phyloP scores from a whole-genome alignment of 306 rosid genomes.

The Casuarina glauca region DNA sequence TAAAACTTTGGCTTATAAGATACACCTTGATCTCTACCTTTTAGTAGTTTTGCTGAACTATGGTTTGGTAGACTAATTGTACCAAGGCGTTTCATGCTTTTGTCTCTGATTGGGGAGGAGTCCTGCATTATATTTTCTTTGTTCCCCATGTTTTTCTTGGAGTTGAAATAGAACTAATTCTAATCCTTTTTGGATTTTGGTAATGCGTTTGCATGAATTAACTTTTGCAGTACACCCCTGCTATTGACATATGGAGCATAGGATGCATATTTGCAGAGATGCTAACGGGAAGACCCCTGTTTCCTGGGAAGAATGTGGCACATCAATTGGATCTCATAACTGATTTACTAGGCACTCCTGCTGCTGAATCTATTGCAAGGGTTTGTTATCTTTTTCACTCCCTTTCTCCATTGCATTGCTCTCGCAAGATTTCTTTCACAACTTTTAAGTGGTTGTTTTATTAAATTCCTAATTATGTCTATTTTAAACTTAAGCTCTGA shows the following conservation, averaged over 20 bases:
- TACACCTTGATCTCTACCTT: not conserved
- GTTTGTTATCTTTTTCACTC: conserved; percentile 31
- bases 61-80: not conserved
- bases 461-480: not conserved
- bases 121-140: not conserved
- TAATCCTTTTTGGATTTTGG: conserved; percentile 5
- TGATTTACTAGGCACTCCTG: conserved; percentile 64
- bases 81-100: not conserved
- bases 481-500: conserved; percentile 10
- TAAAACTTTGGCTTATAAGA: not conserved
- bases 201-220: conserved; percentile 2
- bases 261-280: conserved; percentile 76
- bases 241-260: conserved; percentile 72
- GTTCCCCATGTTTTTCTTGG: not conserved
- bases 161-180: not conserved
- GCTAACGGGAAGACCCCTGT: conserved; percentile 58
- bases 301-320: conserved; percentile 65
- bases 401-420: not conserved
- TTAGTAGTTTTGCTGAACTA: not conserved
- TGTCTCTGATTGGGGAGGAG: not conserved
- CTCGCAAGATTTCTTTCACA: not conserved
- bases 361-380: conserved; percentile 50
- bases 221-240: conserved; percentile 64
- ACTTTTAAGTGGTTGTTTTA: not conserved
- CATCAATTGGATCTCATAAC: conserved; percentile 70